phyloP scores from a whole-genome alignment of 108 stramenopile species.

The Nitzschia palea region DNA sequence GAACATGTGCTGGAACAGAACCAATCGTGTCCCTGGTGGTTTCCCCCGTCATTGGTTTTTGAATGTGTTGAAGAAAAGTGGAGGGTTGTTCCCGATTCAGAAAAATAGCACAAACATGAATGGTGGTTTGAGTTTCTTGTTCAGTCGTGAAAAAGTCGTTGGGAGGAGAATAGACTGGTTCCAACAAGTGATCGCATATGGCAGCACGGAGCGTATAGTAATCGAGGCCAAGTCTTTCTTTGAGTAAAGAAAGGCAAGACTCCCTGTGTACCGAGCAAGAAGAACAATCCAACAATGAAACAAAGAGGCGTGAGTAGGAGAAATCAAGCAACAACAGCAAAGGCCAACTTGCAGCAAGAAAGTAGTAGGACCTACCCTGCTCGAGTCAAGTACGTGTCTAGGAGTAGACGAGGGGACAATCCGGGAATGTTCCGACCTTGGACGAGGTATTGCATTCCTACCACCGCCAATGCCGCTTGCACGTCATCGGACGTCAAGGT shows the following conservation, averaged over 20 bases:
- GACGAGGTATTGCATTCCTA: slow-evolving; percentile 13
- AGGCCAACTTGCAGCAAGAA: background rate
- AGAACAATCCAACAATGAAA: background rate
- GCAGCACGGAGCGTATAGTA: slow-evolving; percentile 22
- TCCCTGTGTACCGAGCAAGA: background rate
- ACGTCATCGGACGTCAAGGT: slow-evolving; percentile 11
- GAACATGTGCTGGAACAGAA: slow-evolving; percentile 4
- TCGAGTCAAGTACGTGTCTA: slow-evolving; percentile 9
- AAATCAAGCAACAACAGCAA: background rate
- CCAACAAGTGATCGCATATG: slow-evolving; percentile 22
- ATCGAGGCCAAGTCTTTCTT: slow-evolving; percentile 8
- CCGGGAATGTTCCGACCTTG: background rate
- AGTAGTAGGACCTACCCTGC: slow-evolving; percentile 8
- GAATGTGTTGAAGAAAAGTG: slow-evolving; percentile 1
- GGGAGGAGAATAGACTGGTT: background rate
- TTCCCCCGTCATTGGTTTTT: background rate
- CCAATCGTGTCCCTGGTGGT: background rate
- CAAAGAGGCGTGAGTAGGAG: background rate
- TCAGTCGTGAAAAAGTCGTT: slow-evolving; percentile 7
- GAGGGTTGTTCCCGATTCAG: slow-evolving; percentile 15
- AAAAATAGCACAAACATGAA: slow-evolving; percentile 20
- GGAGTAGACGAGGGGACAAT: slow-evolving; percentile 5
- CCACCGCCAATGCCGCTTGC: slow-evolving; percentile 15
- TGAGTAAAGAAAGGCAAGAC: slow-evolving; percentile 7
- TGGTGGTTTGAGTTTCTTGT: slow-evolving; percentile 1